phyloP scores from a whole-genome alignment of 2,329 filamentous ascomycete species.

The Ceratocystiopsis minuta region DNA sequence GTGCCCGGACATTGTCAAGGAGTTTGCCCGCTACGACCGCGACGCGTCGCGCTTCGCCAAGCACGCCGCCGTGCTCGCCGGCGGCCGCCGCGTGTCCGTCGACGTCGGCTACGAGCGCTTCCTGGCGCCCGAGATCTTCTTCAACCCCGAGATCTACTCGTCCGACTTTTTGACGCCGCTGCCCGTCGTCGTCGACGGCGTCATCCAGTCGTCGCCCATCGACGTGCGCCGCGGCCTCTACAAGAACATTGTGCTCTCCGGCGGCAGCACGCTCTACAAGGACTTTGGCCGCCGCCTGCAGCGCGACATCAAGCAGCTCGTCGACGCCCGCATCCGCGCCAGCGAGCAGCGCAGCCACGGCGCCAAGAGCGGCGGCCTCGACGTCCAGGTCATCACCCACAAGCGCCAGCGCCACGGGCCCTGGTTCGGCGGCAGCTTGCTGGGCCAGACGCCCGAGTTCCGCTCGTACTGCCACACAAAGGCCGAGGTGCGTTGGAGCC shows the following conservation, averaged over 20 bases:
- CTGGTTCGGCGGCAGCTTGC: constrained; percentile 93
- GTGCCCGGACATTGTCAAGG: constrained; percentile 96
- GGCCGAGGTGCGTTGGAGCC: constrained; percentile 42
- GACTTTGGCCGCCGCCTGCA: constrained; percentile 93
- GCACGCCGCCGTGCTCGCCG: constrained; percentile 71
- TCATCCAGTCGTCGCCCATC: constrained; percentile 95
- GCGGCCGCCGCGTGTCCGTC: constrained; percentile 66
- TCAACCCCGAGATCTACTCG: constrained; percentile 98
- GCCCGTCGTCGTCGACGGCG: constrained; percentile 82
- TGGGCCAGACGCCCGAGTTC: constrained; percentile 96
- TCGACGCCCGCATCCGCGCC: constrained; percentile 80
- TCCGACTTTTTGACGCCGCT: constrained; percentile 95
- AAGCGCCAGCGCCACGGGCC: constrained; percentile 94
- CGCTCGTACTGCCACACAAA: constrained; percentile 97
- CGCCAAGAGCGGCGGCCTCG: constrained; percentile 80
- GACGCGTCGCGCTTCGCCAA: constrained; percentile 83
- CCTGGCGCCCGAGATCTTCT: constrained; percentile 96
- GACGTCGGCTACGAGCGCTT: constrained; percentile 97
- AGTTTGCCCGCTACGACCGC: constrained; percentile 84
- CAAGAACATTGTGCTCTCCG: constrained; percentile 98
- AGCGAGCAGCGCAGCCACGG: constrained; percentile 85
- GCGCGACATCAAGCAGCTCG: constrained; percentile 89
- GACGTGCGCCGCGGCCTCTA: constrained; percentile 93
- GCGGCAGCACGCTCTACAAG: constrained; percentile 94
- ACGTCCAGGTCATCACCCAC: constrained; percentile 94